Conservation (phyloP, 345 rosid genomes). For the Cardiospermum halicacabum region DNA sequence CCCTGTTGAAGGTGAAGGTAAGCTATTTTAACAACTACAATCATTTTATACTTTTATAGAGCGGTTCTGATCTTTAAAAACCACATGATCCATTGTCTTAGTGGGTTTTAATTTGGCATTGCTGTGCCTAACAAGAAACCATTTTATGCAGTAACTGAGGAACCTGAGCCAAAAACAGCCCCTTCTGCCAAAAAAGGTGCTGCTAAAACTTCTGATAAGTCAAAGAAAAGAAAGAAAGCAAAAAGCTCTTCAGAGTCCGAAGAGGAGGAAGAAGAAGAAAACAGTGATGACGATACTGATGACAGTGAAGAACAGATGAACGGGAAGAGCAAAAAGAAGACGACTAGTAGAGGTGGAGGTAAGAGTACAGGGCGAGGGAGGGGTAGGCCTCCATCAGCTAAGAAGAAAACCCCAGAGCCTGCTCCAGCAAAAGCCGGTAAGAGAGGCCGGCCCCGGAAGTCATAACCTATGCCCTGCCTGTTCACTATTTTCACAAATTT, state of each 20-base stretch:
- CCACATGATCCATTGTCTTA: neutral
- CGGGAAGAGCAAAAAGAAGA: slow-evolving; percentile 46
- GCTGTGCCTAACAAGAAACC: neutral
- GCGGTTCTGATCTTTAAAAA: neutral
- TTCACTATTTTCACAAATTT: slow-evolving; percentile 18
- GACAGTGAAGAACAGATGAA: slow-evolving; percentile 51
- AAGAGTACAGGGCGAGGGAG: slow-evolving; percentile 39
- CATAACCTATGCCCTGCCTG: slow-evolving; percentile 14
- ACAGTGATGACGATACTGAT: slow-evolving; percentile 32
- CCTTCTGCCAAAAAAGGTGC: slow-evolving; percentile 38
- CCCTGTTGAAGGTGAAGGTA: slow-evolving; percentile 74
- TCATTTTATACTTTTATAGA: slow-evolving; percentile 1
- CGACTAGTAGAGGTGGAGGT: slow-evolving; percentile 47
- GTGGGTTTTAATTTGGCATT: neutral
- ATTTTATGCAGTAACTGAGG: slow-evolving; percentile 39
- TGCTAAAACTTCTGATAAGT: slow-evolving; percentile 27
- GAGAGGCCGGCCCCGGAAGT: slow-evolving; percentile 79
- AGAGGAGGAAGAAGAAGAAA: slow-evolving; percentile 53
- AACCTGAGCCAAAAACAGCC: slow-evolving; percentile 35
- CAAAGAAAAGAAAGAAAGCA: slow-evolving; percentile 56
- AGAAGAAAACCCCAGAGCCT: slow-evolving; percentile 33
- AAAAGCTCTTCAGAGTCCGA: slow-evolving; percentile 54
- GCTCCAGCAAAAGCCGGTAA: slow-evolving; percentile 43
- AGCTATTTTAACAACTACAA: neutral
- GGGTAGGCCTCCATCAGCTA: slow-evolving; percentile 31